Evolutionary conservation across 169 alveolate species (phyloP).

Genomic region (Plasmodium vinckei): DNA sequence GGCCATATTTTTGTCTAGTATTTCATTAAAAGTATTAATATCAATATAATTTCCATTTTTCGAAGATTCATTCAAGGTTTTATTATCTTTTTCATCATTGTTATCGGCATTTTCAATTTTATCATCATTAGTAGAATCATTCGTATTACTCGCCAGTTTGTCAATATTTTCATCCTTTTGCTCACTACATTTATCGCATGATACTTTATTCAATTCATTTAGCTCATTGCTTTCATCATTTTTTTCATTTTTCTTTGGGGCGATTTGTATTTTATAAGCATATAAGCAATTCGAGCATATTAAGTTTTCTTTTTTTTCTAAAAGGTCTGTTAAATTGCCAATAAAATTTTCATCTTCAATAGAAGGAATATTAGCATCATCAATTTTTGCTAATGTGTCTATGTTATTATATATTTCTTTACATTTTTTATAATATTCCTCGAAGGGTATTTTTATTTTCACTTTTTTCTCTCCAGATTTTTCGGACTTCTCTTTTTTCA

Average conservation of each 20-base stretch:
- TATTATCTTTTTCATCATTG: not conserved
- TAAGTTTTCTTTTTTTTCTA: conserved; percentile 39
- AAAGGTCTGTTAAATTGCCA: conserved; percentile 29
- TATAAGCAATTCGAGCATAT: conserved; percentile 67
- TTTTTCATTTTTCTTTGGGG: conserved; percentile 14
- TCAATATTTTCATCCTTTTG: not conserved
- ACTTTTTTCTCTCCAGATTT: conserved; percentile 37
- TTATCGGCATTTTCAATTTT: not conserved
- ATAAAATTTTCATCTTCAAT: conserved; percentile 52
- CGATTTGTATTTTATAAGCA: conserved; percentile 61
- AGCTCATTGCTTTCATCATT: not conserved
- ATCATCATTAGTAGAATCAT: not conserved
- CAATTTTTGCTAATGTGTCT: conserved; percentile 10
- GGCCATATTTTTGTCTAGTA: conserved; percentile 21
- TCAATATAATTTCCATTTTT: conserved; percentile 27
- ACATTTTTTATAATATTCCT: conserved; percentile 42
- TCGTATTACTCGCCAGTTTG: not conserved
- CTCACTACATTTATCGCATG: not conserved
- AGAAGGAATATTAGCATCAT: conserved; percentile 44
- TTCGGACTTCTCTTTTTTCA: conserved; percentile 25
- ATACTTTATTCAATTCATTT: not conserved
- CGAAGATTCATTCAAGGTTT: conserved; percentile 7
- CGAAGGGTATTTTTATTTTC: conserved; percentile 38
- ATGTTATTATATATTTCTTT: conserved; percentile 54
- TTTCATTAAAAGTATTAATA: conserved; percentile 31